phyloP scores from a whole-genome alignment of 176 grass and related monocot species.

The Guadua angustifolia region DNA sequence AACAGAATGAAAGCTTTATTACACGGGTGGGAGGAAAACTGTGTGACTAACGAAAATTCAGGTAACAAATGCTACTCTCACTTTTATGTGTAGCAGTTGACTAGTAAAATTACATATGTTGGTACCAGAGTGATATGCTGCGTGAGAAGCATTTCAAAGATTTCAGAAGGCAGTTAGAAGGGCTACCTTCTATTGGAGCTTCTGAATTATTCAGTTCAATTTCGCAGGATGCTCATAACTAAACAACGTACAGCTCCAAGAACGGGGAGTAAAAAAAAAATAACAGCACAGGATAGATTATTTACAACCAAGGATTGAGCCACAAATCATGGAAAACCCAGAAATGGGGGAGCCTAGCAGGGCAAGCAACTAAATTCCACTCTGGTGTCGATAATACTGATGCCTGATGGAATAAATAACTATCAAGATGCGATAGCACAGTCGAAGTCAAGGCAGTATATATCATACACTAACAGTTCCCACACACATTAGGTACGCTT shows the following conservation, averaged over 20 bases:
- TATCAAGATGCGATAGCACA: not conserved
- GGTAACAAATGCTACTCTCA: constrained; percentile 1
- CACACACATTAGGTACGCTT: not conserved
- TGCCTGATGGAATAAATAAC: not conserved
- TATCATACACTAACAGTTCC: not conserved
- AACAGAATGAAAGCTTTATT: not conserved
- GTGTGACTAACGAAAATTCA: not conserved
- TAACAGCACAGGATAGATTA: not conserved
- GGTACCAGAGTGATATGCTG: not conserved
- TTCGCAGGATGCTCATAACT: not conserved
- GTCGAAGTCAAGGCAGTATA: not conserved
- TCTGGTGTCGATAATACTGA: not conserved
- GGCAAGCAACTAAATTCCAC: not conserved
- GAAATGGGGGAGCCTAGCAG: constrained; percentile 4
- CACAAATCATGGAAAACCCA: not conserved
- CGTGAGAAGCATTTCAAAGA: not conserved
- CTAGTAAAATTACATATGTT: not conserved
- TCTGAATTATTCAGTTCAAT: not conserved
- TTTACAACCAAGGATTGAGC: not conserved
- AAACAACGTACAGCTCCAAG: not conserved
- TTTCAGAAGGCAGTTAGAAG: not conserved
- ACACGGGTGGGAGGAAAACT: not conserved
- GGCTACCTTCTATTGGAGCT: not conserved
- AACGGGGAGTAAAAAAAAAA: not conserved
- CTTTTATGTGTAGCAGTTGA: not conserved